These are phyloP conservation scores for Massariosphaeria phaeospora DNA, from an alignment of 495 filamentous ascomycete species.

Conservation along the genomic window DNA sequence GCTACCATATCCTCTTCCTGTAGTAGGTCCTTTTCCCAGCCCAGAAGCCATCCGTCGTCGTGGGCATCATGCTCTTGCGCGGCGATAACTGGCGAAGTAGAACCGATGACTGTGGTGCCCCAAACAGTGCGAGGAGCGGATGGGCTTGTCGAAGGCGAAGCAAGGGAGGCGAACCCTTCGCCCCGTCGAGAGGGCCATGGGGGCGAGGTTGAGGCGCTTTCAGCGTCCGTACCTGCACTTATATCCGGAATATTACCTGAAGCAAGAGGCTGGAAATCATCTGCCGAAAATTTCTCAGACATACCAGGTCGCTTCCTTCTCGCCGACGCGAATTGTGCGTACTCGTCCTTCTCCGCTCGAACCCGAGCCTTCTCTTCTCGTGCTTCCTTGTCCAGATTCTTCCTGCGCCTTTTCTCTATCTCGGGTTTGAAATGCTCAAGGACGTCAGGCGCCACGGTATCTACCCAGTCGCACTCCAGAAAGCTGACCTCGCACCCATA, in stretches of 20 bases:
- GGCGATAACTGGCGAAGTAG: conserved; percentile 22
- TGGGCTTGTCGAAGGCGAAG: conserved; percentile 74
- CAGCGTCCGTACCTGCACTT: conserved; percentile 43
- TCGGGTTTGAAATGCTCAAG: conserved; percentile 68
- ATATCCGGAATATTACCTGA: conserved; percentile 41
- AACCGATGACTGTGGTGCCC: conserved; percentile 66
- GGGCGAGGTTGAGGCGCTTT: conserved; percentile 51
- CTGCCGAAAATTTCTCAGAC: conserved; percentile 35
- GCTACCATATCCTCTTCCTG: conserved; percentile 48
- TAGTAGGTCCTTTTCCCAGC: conserved; percentile 64
- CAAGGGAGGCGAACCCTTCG: conserved; percentile 56
- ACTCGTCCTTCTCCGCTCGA: conserved; percentile 79
- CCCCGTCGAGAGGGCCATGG: conserved; percentile 49
- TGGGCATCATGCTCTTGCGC: conserved; percentile 39
- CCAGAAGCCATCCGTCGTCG: conserved; percentile 78
- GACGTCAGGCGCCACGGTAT: conserved; percentile 71
- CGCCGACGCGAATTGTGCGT: conserved; percentile 40
- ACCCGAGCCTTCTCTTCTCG: conserved; percentile 87
- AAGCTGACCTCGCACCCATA: conserved; percentile 91
- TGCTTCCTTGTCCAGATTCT: conserved; percentile 78
- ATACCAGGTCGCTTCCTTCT: conserved; percentile 38
- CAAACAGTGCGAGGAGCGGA: conserved; percentile 72
- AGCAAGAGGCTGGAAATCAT: conserved; percentile 61
- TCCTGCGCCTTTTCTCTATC: conserved; percentile 70
- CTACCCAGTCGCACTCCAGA: conserved; percentile 95